These are phyloP conservation scores for Diaporthe sp. DNA, from an alignment of 2,329 filamentous ascomycete genomes.

Conservation along the genomic window DNA sequence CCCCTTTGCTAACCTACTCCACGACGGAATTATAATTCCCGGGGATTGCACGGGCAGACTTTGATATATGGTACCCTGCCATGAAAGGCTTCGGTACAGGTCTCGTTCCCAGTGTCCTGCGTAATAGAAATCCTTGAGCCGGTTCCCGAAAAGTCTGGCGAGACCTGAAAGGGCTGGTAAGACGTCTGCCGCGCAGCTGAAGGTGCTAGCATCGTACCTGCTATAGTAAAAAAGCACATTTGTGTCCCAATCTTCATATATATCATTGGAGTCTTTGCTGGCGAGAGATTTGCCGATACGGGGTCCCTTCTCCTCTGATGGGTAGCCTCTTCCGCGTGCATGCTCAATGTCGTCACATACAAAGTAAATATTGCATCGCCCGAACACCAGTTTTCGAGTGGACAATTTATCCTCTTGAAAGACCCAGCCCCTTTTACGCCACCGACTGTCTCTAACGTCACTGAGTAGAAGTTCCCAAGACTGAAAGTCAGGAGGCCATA, in stretches of 20 bases:
- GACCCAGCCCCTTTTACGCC: background rate
- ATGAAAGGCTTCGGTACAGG: background rate
- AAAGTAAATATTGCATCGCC: background rate
- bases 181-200: background rate
- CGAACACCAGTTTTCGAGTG: background rate
- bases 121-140: background rate
- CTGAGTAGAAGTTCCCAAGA: background rate
- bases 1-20: background rate
- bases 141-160: background rate
- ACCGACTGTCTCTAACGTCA: background rate
- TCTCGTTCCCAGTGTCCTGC: constrained; percentile 15
- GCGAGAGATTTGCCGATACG: background rate
- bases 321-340: background rate
- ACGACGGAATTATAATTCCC: background rate
- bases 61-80: accelerated
- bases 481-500: background rate
- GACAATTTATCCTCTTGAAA: background rate
- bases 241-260: background rate
- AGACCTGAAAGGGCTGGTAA: background rate
- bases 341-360: background rate
- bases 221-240: background rate
- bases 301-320: no score
- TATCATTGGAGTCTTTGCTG: accelerated
- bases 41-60: background rate
- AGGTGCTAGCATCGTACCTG: background rate